phyloP scores from a whole-genome alignment of 495 filamentous ascomycete genomes.

The Neurospora hispaniola region DNA sequence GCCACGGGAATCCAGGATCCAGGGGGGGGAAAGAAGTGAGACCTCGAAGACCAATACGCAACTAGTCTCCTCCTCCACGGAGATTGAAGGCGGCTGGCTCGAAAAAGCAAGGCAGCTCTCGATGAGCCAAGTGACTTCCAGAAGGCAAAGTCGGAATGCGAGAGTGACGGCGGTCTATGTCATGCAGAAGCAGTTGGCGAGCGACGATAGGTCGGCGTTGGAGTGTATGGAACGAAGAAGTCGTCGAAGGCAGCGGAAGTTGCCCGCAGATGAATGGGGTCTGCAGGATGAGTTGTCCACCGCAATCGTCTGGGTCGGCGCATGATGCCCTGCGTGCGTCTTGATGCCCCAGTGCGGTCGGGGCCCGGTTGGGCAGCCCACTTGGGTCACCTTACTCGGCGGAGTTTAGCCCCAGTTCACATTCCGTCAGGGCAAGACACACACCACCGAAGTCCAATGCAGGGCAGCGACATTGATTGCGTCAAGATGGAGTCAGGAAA shows the following conservation, averaged over 20 bases:
- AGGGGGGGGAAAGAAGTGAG: background rate
- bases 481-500: background rate
- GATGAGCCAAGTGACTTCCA: slow-evolving; percentile 1
- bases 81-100: background rate
- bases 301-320: slow-evolving; percentile 10
- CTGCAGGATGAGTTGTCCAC: slow-evolving; percentile 43
- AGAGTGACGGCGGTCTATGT: slow-evolving; percentile 11
- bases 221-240: slow-evolving; percentile 14
- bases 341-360: background rate
- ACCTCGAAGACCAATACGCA: background rate
- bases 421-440: no score
- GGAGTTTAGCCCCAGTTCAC: no score
- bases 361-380: background rate
- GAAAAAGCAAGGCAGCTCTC: slow-evolving; percentile 5
- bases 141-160: background rate
- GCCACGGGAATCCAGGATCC: background rate
- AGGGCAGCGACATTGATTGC: background rate
- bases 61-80: background rate
- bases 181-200: slow-evolving; percentile 12
- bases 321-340: background rate
- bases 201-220: background rate
- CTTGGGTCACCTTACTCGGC: background rate
- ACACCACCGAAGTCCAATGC: background rate
- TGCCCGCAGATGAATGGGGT: background rate
- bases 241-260: slow-evolving; percentile 16